Conservation (phyloP, 371 early-diverging fungal genomes). For the Mucor lusitanicus region DNA sequence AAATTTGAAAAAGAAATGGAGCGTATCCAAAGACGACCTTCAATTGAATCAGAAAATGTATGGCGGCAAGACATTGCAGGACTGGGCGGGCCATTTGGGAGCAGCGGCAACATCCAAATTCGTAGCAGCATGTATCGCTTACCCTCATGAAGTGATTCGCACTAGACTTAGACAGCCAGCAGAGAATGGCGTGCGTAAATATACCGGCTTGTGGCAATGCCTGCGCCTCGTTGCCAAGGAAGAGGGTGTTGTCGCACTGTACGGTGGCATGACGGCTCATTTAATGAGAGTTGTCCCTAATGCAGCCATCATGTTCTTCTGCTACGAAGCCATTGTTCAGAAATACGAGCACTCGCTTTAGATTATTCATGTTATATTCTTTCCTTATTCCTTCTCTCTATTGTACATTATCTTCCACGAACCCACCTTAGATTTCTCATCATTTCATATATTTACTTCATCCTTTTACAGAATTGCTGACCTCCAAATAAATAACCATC, state of each 20-base stretch:
- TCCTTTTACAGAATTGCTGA: neutral
- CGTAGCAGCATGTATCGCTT: constrained; percentile 85
- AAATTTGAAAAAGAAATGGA: constrained; percentile 70
- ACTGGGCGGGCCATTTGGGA: constrained; percentile 79
- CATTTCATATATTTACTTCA: neutral
- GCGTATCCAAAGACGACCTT: constrained; percentile 5
- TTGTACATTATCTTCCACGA: neutral
- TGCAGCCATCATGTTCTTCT: constrained; percentile 94
- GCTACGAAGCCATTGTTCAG: constrained; percentile 85
- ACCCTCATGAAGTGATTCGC: constrained; percentile 81
- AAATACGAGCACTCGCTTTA: constrained; percentile 29
- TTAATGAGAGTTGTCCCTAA: constrained; percentile 95
- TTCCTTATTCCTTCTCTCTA: neutral
- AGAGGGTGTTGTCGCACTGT: constrained; percentile 87
- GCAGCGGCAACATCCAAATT: constrained; percentile 90
- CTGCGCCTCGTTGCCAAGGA: constrained; percentile 73
- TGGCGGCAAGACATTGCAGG: constrained; percentile 38
- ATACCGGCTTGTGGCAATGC: constrained; percentile 77
- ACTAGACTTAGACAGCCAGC: constrained; percentile 88
- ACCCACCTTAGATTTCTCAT: neutral
- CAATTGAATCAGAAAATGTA: constrained; percentile 13
- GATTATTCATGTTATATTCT: neutral
- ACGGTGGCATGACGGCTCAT: constrained; percentile 95
- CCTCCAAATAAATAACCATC: neutral
- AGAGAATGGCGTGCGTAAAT: constrained; percentile 62